A percentile compares a stretch with the other conserved stretches of the same genome.
These are phyloP conservation scores for Verticillium zaregamsianum DNA, from an alignment of 2,329 filamentous ascomycete species.

Conservation along the genomic window DNA sequence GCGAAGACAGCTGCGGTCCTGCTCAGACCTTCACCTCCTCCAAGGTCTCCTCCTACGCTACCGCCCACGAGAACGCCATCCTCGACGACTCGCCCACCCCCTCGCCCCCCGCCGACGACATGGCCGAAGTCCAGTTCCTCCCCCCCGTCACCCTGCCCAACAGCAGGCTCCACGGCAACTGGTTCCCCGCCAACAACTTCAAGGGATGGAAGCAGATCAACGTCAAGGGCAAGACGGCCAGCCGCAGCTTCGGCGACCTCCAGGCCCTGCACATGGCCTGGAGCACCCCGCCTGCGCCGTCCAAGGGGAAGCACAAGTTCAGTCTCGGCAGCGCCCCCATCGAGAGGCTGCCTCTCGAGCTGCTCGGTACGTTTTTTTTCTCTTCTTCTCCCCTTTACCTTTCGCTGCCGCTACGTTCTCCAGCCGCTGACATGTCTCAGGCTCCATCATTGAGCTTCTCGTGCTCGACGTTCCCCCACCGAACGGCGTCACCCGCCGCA, in stretches of 20 bases:
- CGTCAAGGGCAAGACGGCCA: constrained; percentile 54
- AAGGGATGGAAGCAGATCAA: constrained; percentile 60
- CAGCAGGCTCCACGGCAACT: constrained; percentile 54
- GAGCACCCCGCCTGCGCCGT: constrained; percentile 34
- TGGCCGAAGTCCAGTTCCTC: constrained; percentile 41
- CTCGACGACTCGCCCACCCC: constrained; percentile 40
- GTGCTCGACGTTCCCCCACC: constrained; percentile 67
- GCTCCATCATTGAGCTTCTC: constrained; percentile 69
- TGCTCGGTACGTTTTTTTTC: constrained; percentile 56
- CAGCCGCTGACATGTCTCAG: constrained; percentile 33
- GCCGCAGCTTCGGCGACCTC: constrained; percentile 58
- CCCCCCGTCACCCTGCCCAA: constrained; percentile 51
- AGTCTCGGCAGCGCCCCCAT: constrained; percentile 51
- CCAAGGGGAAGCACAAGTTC: constrained; percentile 27
- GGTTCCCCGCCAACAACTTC: constrained; percentile 55
- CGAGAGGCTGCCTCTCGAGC: constrained; percentile 65
- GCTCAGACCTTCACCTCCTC: constrained; percentile 60
- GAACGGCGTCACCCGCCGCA: constrained; percentile 72
- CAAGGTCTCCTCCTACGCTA: constrained; percentile 57
- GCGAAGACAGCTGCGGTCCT: constrained; percentile 54
- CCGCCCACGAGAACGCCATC: constrained; percentile 43
- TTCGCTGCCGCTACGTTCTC: constrained; percentile 6
- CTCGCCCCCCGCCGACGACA: constrained; percentile 24
- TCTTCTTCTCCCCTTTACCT: constrained; percentile 2
- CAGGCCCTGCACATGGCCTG: constrained; percentile 52